Evolutionary conservation across 306 rosid genomes (phyloP), one percentile per base, ranked within the genome.

Genomic region (Begonia loranthoides): DNA sequence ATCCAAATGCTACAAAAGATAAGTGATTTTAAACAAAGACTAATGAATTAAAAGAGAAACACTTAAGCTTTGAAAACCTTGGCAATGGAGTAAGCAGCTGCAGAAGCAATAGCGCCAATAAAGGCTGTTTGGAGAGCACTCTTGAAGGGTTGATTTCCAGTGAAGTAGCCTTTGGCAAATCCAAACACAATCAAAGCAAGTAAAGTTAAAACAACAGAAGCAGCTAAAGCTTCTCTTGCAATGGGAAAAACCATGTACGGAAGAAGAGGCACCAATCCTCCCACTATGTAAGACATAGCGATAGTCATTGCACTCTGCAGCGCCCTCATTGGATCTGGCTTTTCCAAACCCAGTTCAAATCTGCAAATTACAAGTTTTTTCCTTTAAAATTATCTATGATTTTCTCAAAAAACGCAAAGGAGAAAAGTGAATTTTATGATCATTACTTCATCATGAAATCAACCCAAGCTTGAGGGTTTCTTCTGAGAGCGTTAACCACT

Each of bases 381-480:
- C 1, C 1, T 13, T 43, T 11, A 43, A 5, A 46, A 13, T 12
- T 12, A 41, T 9, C 45, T 39, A 39, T 39, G 10, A 39, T 39
- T 39, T 10, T 39, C 8, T 39, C 43, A 39, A 39, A 10, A 39
- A 39, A 39, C 10, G 43, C 8, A 39, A 6, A 39, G 10, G 45
- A 41, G n/a, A 16, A 50, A 6, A 24, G 54, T 5, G 17, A 17
- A 0, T 15, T 5, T 14, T 11, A 12, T 5, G 13, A 49, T 10
- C 17, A 6, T 72, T 70, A 89, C 97, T 80, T 89, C 97, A 89
- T 89, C 97, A 89, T 89, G 78, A 89, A 89, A 71, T 84, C 87
- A 19, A 89, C 74, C 95, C 94, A 89, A 16, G 97, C 90, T 66
- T 82, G 78, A n/a, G 95, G 95, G 0, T 60, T 89, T 62, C 71